Conservation (phyloP, 305 asterid species). For the Fraxinus paxiana region DNA sequence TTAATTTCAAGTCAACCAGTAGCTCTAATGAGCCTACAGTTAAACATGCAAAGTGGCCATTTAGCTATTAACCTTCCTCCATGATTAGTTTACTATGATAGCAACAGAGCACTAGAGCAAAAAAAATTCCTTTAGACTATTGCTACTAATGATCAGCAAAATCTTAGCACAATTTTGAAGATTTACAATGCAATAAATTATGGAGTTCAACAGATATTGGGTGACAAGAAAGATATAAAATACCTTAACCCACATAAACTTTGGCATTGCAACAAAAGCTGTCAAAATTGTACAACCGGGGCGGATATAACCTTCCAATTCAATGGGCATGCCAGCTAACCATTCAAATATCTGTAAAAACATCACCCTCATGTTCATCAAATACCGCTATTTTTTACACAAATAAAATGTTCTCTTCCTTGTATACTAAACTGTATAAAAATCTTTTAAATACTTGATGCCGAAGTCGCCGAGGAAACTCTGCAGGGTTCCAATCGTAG, state of each 20-base stretch:
- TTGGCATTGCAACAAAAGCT: slow-evolving; percentile 74
- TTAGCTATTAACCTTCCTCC: not conserved
- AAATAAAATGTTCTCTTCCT: slow-evolving; percentile 27
- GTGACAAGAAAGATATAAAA: not conserved
- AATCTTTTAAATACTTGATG: slow-evolving; percentile 68
- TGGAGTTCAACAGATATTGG: not conserved
- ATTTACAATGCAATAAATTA: not conserved
- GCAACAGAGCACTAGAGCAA: not conserved
- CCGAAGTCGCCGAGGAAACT: slow-evolving; percentile 87
- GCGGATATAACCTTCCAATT: slow-evolving; percentile 88
- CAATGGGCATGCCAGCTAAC: slow-evolving; percentile 94
- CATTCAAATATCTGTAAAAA: slow-evolving; percentile 73
- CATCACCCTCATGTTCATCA: slow-evolving; percentile 28
- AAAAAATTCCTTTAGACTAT: not conserved
- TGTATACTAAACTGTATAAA: slow-evolving; percentile 65
- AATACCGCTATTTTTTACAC: slow-evolving; percentile 21
- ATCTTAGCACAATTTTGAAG: not conserved
- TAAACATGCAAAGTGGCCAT: not conserved
- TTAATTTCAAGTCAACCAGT: not conserved
- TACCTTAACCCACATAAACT: slow-evolving; percentile 73
- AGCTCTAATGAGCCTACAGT: not conserved
- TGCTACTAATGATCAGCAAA: not conserved
- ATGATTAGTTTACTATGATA: not conserved
- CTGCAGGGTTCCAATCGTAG: slow-evolving; percentile 95
- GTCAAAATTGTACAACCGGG: slow-evolving; percentile 93